Evolutionary conservation across 495 filamentous ascomycete genomes (phyloP).

Genomic region (Penicillium malachiteum): DNA sequence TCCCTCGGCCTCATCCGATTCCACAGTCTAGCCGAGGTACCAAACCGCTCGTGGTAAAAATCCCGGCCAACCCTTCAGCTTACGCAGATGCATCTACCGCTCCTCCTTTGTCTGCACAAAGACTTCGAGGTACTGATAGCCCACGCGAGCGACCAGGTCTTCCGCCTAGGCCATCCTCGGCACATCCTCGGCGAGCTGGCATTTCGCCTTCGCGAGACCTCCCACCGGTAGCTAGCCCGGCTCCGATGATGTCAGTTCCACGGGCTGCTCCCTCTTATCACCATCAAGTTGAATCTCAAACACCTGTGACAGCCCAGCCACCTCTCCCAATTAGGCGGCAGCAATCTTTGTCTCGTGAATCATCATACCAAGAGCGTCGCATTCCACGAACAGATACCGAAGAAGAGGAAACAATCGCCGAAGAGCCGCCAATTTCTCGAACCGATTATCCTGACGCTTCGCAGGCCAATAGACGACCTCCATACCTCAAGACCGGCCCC

Average conservation of each 20-base stretch:
- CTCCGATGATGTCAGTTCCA: constrained; percentile 16
- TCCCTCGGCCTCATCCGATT: constrained; percentile 23
- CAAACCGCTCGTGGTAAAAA: constrained; percentile 38
- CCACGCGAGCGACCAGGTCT: constrained; percentile 59
- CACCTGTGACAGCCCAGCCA: not conserved
- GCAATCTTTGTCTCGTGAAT: constrained; percentile 34
- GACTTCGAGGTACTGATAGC: constrained; percentile 28
- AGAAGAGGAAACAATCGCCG: constrained; percentile 31
- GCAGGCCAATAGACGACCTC: constrained; percentile 78
- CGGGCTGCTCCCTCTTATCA: constrained; percentile 17
- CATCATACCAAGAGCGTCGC: constrained; percentile 22
- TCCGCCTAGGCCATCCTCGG: constrained; percentile 49
- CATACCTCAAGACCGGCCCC: constrained; percentile 65
- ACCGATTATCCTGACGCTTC: constrained; percentile 82
- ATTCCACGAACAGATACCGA: constrained; percentile 25
- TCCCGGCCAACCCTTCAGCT: constrained; percentile 26
- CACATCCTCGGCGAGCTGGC: constrained; percentile 20
- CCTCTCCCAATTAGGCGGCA: constrained; percentile 23
- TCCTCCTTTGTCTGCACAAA: constrained; percentile 28
- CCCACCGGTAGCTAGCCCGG: constrained; percentile 13
- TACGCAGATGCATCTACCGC: constrained; percentile 23
- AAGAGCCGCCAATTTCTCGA: constrained; percentile 30
- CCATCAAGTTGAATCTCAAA: constrained; percentile 8
- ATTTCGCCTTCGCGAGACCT: constrained; percentile 35
- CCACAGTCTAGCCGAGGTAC: constrained; percentile 30